phyloP scores from a whole-genome alignment of 441 rosid species.

The Erodium texanum region DNA sequence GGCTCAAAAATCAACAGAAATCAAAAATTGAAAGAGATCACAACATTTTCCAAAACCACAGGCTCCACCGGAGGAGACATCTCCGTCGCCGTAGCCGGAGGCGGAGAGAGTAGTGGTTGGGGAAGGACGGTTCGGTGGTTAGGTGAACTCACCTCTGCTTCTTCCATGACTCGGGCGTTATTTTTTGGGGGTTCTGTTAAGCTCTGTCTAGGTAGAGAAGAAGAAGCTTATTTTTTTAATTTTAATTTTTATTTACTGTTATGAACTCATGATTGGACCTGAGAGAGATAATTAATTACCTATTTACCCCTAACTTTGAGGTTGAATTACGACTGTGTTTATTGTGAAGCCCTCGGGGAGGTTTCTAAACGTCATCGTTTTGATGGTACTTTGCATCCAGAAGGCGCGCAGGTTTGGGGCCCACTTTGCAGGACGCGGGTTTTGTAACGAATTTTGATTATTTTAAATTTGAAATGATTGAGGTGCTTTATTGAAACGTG shows the following conservation, averaged over 20 bases:
- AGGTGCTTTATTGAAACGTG: background rate
- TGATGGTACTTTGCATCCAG: background rate
- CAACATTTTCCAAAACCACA: background rate
- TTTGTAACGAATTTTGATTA: background rate
- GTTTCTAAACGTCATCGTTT: background rate
- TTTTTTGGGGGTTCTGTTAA: background rate
- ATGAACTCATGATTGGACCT: background rate
- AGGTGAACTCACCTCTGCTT: background rate
- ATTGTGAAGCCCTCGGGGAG: background rate
- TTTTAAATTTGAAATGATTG: background rate
- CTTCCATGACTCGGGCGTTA: constrained; percentile 1
- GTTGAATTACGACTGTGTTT: background rate
- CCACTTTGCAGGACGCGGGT: constrained; percentile 5
- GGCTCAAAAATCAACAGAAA: constrained; percentile 14
- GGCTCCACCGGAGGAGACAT: too few species aligned
- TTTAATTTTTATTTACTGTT: background rate
- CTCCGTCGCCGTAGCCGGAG: background rate
- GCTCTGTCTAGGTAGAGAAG: background rate
- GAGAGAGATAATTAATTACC: background rate
- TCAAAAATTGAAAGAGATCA: background rate
- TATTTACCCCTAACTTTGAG: background rate
- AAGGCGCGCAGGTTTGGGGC: background rate
- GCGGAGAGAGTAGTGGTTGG: background rate
- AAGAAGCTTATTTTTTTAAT: background rate
- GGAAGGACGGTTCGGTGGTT: background rate